A percentile compares a stretch with the other conserved stretches of the same genome.
Conservation (phyloP, 345 rosid species). For the Lepidium didymum region DNA sequence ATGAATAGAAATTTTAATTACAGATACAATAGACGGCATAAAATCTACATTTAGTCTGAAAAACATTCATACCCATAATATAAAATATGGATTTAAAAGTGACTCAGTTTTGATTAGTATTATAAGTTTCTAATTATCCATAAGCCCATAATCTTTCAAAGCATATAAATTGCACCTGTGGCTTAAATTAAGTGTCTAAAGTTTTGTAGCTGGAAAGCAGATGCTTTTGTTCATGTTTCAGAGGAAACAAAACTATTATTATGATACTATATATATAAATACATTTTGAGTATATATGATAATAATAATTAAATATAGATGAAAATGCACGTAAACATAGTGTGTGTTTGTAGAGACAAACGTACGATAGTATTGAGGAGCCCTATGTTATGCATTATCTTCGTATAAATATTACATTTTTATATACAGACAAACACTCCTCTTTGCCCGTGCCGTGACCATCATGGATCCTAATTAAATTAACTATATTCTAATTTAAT, state of each 20-base stretch:
- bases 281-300: neutral
- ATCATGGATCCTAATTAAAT: slow-evolving; percentile 16
- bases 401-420: neutral
- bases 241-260: slow-evolving; percentile 12
- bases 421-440: slow-evolving; percentile 20
- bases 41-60: too few relatives aligned
- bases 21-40: too few relatives aligned
- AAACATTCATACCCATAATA: too few relatives aligned
- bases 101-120: neutral
- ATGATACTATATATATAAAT: slow-evolving; percentile 11
- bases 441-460: slow-evolving; percentile 31
- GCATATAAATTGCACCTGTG: slow-evolving; percentile 19
- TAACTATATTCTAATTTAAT: neutral
- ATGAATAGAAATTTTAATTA: too few relatives aligned
- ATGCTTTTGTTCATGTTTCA: slow-evolving; percentile 32
- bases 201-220: slow-evolving; percentile 34
- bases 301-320: neutral
- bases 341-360: slow-evolving; percentile 19
- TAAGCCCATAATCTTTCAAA: slow-evolving; percentile 11
- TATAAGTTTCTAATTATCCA: neutral
- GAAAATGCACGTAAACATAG: slow-evolving; percentile 11
- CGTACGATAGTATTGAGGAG: slow-evolving; percentile 20
- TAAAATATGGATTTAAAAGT: neutral
- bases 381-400: slow-evolving; percentile 28
- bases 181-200: slow-evolving; percentile 17